Base-by-base conservation (phyloP, 495 filamentous ascomycete species). In the Immersiella caudata region DNA sequence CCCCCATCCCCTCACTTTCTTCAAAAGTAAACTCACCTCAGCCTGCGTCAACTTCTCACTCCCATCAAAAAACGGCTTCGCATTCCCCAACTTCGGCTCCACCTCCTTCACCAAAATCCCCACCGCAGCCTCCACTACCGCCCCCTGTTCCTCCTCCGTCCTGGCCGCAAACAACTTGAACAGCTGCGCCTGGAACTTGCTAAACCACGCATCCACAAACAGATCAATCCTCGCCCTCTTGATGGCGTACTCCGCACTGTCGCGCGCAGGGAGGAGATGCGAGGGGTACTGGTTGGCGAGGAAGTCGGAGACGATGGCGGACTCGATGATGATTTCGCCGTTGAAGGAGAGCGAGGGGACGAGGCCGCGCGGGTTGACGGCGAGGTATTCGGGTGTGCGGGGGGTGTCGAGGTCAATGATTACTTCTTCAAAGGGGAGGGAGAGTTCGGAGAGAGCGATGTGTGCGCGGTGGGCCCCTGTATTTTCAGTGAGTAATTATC, bases 311-410 rank as follows among this genome's bases (percentile, higher is more conserved):
- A 96, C 86, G 62, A 96, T 87, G 59, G 76, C 87, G 22, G 81
- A 83, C 77, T 97, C 93, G 59, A 85, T 86, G 77, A 97, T 85
- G 76, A 94, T 89, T 50, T 86, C 76, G 71, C 87, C 89, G 67
- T 89, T 84, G 79, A 91, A 90, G 35, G 85, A 86, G 24, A 96
- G 71, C 0, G 85, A 79, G 26, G 93, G 93, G 49, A 97, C 92
- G 18, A 93, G 85, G 27, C 93, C 93, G 55, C 91, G 88, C 73
- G 92, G 93, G 79, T 96, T 97, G 75, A 97, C 80, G 58, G 91
- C 82, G 4, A 96, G 85, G 76, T 96, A 96, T 84, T 91, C 93
- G n/a, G 86, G 81, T 59, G 91, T 91, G 11, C 93, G 88, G 0
- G 93, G 93, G 4, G 71, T 83, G 69, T 76, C 71, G 55, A 97